These are phyloP conservation scores for Tulasnella sp. DNA, from an alignment of 768 basidiomycete species.

Conservation along the genomic window DNA sequence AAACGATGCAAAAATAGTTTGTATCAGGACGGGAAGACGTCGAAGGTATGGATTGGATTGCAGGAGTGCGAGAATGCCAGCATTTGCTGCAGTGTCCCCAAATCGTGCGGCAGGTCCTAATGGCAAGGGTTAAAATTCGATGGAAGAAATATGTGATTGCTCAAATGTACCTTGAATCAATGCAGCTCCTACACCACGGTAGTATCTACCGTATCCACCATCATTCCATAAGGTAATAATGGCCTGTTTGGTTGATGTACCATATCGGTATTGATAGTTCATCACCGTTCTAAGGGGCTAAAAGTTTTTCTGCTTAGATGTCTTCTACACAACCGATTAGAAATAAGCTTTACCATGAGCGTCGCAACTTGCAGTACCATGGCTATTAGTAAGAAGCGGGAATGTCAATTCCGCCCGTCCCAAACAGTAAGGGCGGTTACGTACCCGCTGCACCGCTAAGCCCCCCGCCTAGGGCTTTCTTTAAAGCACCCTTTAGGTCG, in stretches of 20 bases:
- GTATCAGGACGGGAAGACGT: slow-evolving; percentile 45
- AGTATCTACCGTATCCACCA: slow-evolving; percentile 74
- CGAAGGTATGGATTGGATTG: slow-evolving; percentile 60
- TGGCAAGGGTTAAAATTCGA: slow-evolving; percentile 4
- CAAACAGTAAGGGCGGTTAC: slow-evolving; percentile 9
- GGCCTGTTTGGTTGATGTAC: background rate
- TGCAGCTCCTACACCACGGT: slow-evolving; percentile 75
- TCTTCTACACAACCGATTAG: background rate
- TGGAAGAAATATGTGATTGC: background rate
- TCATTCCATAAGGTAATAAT: slow-evolving; percentile 30
- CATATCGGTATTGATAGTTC: slow-evolving; percentile 79
- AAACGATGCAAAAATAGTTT: slow-evolving; percentile 67
- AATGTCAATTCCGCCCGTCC: slow-evolving; percentile 5
- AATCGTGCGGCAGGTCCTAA: slow-evolving; percentile 45
- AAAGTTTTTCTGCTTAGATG: slow-evolving; percentile 12
- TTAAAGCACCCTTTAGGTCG: slow-evolving; percentile 62
- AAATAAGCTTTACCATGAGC: slow-evolving; percentile 43
- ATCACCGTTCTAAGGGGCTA: slow-evolving; percentile 90
- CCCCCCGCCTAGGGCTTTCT: slow-evolving; percentile 78
- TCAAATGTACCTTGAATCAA: slow-evolving; percentile 52
- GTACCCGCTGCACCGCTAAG: slow-evolving; percentile 74
- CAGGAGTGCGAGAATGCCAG: slow-evolving; percentile 76
- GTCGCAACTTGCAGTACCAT: slow-evolving; percentile 91
- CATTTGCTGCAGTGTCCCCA: slow-evolving; percentile 92
- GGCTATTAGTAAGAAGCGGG: slow-evolving; percentile 33